Evolutionary conservation across 1,284 basidiomycete species (phyloP).

Genomic region (Puccinia triticina): DNA sequence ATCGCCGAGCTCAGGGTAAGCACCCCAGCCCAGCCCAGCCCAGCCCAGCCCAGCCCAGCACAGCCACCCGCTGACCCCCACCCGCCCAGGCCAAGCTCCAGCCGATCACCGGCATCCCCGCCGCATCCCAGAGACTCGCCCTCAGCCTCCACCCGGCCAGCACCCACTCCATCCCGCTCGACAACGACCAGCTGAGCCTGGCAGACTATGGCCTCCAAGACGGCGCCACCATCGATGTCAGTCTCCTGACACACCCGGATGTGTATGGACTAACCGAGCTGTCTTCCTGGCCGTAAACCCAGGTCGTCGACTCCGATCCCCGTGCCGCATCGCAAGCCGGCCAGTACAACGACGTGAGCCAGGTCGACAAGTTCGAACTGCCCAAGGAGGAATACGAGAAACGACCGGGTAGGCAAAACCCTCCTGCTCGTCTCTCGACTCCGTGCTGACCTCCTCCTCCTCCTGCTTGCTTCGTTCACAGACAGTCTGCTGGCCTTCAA

Average conservation of each 20-base stretch:
- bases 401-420: conserved; percentile 67
- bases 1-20: conserved; percentile 33
- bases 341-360: conserved; percentile 78
- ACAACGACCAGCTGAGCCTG: conserved; percentile 23
- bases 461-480: conserved; percentile 57
- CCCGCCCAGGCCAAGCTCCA: conserved; percentile 21
- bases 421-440: conserved; percentile 18
- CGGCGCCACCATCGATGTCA: conserved; percentile 43
- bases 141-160: not conserved
- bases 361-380: conserved; percentile 91
- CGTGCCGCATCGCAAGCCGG: conserved; percentile 61
- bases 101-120: conserved; percentile 46
- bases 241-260: conserved; percentile 12
- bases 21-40: not conserved
- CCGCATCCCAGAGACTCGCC: conserved; percentile 29
- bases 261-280: too few relatives aligned
- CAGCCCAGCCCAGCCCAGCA: conserved; percentile 32
- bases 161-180: conserved; percentile 14
- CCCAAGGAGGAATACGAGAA: conserved; percentile 79
- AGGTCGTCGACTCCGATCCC: conserved; percentile 9
- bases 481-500: conserved; percentile 91
- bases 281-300: not conserved
- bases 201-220: conserved; percentile 41
- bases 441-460: not conserved
- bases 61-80: conserved; percentile 14